phyloP scores from a whole-genome alignment of 164 flowering plant genomes.

The Hamamelis virginiana region DNA sequence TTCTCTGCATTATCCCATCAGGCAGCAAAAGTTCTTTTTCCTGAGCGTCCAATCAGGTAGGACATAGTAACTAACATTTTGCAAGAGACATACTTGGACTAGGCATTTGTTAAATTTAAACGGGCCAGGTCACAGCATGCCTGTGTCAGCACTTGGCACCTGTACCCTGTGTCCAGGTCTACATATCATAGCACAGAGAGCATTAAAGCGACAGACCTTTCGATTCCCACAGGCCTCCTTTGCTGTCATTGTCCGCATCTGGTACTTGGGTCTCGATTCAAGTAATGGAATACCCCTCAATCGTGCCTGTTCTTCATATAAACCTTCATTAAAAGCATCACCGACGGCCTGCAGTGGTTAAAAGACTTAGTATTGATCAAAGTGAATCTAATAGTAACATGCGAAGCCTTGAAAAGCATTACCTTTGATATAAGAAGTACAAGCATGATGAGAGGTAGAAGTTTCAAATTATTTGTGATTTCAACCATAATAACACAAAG shows the following conservation, averaged over 20 bases:
- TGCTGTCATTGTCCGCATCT: slow-evolving; percentile 86
- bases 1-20: background rate
- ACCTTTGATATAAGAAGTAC: slow-evolving; percentile 99
- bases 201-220: slow-evolving; percentile 47
- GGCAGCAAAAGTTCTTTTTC: background rate
- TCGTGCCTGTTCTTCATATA: slow-evolving; percentile 90
- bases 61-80: background rate
- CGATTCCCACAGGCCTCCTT: slow-evolving; percentile 81
- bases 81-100: background rate
- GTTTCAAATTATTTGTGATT: slow-evolving; percentile 90
- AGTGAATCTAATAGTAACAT: slow-evolving; percentile 3
- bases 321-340: slow-evolving; percentile 94
- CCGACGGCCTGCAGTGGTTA: slow-evolving; percentile 79
- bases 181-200: background rate
- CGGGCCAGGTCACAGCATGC: background rate
- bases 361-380: slow-evolving; percentile 6
- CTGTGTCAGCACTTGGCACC: background rate
- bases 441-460: slow-evolving; percentile 94
- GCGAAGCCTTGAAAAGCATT: slow-evolving; percentile 7
- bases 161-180: background rate
- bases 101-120: background rate
- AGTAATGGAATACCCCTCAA: slow-evolving; percentile 83
- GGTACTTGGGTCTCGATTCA: slow-evolving; percentile 85
- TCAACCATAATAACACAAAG: slow-evolving; percentile 99
- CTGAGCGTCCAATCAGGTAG: background rate